Percentiles rank a stretch among this genome's conserved stretches.
Conservation (phyloP, 805 yeast species). For the Metschnikowia similis region DNA sequence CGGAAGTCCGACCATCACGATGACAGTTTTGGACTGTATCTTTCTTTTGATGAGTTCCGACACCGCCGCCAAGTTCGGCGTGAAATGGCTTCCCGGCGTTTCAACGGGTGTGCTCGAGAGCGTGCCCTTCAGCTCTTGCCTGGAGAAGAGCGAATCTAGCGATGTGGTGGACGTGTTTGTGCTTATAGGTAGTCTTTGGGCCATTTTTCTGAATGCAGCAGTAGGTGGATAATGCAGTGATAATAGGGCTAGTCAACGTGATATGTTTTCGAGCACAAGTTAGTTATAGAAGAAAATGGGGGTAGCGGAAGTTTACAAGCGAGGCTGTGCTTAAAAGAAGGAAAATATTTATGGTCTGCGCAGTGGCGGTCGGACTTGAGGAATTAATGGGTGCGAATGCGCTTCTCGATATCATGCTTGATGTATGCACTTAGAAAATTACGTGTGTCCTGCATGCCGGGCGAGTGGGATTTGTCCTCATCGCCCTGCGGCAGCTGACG, state of each 20-base stretch:
- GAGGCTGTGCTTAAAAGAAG: neutral
- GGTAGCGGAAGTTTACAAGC: neutral
- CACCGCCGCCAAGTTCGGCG: slow-evolving; percentile 10
- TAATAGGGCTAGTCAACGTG: neutral
- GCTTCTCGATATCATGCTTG: neutral
- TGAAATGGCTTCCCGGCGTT: slow-evolving; percentile 3
- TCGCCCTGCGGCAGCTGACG: neutral
- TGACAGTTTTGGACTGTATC: slow-evolving; percentile 18
- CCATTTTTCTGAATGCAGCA: neutral
- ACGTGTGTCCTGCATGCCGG: neutral
- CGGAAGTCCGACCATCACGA: slow-evolving; percentile 39
- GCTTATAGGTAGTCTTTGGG: slow-evolving; percentile 10
- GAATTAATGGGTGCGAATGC: slow-evolving; percentile 4
- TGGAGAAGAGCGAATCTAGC: slow-evolving; percentile 27
- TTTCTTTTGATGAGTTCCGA: slow-evolving; percentile 12
- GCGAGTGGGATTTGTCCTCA: neutral
- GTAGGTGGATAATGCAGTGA: neutral
- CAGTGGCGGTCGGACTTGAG: slow-evolving; percentile 1
- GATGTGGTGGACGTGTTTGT: slow-evolving; percentile 22
- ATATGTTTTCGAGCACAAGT: neutral
- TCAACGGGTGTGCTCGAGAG: slow-evolving; percentile 18
- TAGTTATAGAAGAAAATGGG: neutral
- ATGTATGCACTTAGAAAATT: slow-evolving; percentile 4
- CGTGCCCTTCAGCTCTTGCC: slow-evolving; percentile 12
- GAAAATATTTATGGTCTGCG: neutral